Base-by-base conservation (phyloP, 139 green algal species). In the Picochlorum sp. region DNA sequence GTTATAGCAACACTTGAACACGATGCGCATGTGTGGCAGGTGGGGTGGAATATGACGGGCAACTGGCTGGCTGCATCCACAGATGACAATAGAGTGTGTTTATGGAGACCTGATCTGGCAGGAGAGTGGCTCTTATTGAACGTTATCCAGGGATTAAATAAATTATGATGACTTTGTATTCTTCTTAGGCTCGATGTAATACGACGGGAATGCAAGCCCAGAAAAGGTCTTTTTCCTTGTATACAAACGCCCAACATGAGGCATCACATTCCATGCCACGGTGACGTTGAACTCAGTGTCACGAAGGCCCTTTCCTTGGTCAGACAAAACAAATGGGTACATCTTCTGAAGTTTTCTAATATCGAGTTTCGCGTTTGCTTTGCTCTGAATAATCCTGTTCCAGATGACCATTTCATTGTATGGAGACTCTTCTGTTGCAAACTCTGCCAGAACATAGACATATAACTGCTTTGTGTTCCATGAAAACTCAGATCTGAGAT, bases 381-480 rank as follows among this genome's bases (percentile, higher is more conserved):
- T 69, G 44, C 69, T 57, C 44, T 75, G 45, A 3, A 94, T 67
- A 30, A 94, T 91, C 24, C 47, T 63, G 57, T 87, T 88, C 83
- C 85, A 95, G 20, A 94, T 66, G 11, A 90, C 79, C n/a, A 92
- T 76, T 61, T 89, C 68, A 57, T 91, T 89, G 9, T 81, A n/a
- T 3, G 62, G 52, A 65, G 82, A 79, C 7, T 66, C 52, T 6
- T 45, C 34, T 15, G 81, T 86, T 15, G 41, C 57, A 63, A 81
- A 89, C 24, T 83, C 70, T 4, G 79, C 72, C 21, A 71, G 77
- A 9, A 89, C 62, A 57, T 68, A 88, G 30, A 86, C 68, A 50
- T 91, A 92, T 9, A 95, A 70, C 77, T 95, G 87, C 73, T 93
- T 92, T 0, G 86, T 93, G 65, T 94, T 95, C 88, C 88, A 95